phyloP scores from a whole-genome alignment of 2,329 filamentous ascomycete species.

The Cytospora schulzeri region DNA sequence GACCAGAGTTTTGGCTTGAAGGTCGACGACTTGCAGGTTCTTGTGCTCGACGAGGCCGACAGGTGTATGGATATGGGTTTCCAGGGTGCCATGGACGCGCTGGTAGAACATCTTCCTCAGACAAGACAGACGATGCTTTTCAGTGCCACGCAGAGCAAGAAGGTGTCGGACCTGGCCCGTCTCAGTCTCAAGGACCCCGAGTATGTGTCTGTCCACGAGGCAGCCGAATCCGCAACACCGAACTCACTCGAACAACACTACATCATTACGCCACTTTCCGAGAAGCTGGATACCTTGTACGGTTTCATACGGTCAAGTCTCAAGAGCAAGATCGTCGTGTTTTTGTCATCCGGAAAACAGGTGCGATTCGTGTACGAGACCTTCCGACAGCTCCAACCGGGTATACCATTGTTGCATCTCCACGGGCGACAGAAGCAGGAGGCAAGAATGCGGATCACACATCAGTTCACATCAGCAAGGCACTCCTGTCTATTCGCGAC shows the following conservation, averaged over 20 bases:
- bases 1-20: constrained; percentile 91
- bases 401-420: constrained; percentile 88
- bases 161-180: constrained; percentile 87
- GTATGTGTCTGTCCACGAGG: constrained; percentile 92
- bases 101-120: constrained; percentile 86
- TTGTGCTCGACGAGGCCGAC: constrained; percentile 95
- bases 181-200: constrained; percentile 88
- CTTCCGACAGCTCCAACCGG: constrained; percentile 90
- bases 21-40: constrained; percentile 85
- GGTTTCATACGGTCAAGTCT: constrained; percentile 90
- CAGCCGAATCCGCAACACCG: constrained; percentile 78
- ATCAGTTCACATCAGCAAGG: constrained; percentile 78
- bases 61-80: constrained; percentile 98
- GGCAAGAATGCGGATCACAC: constrained; percentile 83
- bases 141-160: constrained; percentile 93
- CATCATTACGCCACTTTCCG: constrained; percentile 77
- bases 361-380: constrained; percentile 95
- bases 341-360: constrained; percentile 92
- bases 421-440: constrained; percentile 93
- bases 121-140: constrained; percentile 90
- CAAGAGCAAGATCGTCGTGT: constrained; percentile 93
- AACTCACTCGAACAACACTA: constrained; percentile 88
- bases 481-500: constrained; percentile 91
- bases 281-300: constrained; percentile 91
- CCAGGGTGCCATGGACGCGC: constrained; percentile 84